Base-by-base conservation (phyloP, 768 basidiomycete species). In the Cystofilobasidium capitatum region DNA sequence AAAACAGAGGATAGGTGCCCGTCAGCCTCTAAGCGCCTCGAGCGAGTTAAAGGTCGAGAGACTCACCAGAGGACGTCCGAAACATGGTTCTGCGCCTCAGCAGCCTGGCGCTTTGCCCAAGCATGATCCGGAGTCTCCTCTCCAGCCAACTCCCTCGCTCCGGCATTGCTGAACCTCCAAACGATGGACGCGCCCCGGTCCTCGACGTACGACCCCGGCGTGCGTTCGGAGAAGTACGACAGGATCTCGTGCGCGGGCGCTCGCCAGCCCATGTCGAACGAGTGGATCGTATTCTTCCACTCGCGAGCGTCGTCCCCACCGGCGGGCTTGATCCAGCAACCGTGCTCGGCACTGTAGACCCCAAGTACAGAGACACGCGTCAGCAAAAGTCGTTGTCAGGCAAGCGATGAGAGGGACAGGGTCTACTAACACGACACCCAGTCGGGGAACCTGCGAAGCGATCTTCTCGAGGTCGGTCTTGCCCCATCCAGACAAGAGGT, bases 11-110 rank as follows among this genome's bases (percentile, higher is more conserved):
- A 20, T 16, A 8, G 16, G 17, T n/a, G n/a, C 3, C 31, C 17
- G 55, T 55, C 10, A 47, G n/a, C 16, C n/a, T n/a, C n/a, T n/a
- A n/a, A n/a, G n/a, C n/a, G n/a, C n/a, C 40, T 42, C 20, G 40
- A 20, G 40, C 40, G 10, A 10, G 26, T n/a, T 17, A 49, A 13
- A 12, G 35, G 0, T 26, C 13, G 29, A 24, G 35, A 40, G 26
- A 55, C 33, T 54, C 29, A 64, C 62, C 58, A 60, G 29, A 66
- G 49, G 31, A 66, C 65, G 47, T 67, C 49, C 73, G 89, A 91
- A 70, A 91, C 88, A 72, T 91, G 90, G 77, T 92, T 92, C 77
- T 91, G 90, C 26, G 90, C 90, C 75, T 91, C 89, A 0, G 88
- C 88, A 1, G 90, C 90, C 74, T 91, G 89, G 26, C 90, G 79